Evolutionary conservation across 345 rosid species (phyloP).

Genomic region (Moringa oleifera): DNA sequence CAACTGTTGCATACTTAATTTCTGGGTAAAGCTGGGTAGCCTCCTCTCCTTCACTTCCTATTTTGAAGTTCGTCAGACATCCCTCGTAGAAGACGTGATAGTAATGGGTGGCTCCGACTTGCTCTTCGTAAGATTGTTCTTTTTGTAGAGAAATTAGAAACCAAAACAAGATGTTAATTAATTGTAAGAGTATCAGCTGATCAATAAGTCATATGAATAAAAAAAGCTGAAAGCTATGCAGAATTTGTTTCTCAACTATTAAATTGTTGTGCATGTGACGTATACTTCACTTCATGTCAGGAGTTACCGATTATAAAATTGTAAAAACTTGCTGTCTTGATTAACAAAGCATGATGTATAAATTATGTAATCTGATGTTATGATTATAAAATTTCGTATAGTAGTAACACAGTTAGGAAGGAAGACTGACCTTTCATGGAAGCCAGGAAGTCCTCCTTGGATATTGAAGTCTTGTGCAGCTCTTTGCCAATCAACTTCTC

Average conservation of each 20-base stretch:
- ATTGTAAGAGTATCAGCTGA: not conserved
- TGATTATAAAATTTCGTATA: no score
- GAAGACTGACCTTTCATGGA: constrained; percentile 35
- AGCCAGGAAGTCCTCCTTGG: constrained; percentile 39
- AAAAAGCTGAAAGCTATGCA: no score
- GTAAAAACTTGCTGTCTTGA: no score
- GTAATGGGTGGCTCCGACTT: constrained; percentile 43
- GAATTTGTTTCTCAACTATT: no score
- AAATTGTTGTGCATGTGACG: no score
- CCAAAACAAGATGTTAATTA: no score
- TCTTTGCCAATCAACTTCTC: constrained; percentile 48
- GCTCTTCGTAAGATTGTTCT: constrained; percentile 35
- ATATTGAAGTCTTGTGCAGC: constrained; percentile 35
- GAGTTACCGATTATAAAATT: no score
- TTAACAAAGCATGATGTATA: no score
- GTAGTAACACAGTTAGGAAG: no score
- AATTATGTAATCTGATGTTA: no score
- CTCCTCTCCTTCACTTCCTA: constrained; percentile 40
- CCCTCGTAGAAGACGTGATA: constrained; percentile 61
- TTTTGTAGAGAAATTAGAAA: not conserved
- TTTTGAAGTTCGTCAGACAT: constrained; percentile 46
- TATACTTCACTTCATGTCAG: no score
- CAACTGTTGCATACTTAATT: constrained; percentile 28
- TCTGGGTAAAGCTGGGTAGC: constrained; percentile 43
- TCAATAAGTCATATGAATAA: constrained; percentile 4